Conservation (phyloP, 2,329 filamentous ascomycete species). For the Xylariaceae sp. region DNA sequence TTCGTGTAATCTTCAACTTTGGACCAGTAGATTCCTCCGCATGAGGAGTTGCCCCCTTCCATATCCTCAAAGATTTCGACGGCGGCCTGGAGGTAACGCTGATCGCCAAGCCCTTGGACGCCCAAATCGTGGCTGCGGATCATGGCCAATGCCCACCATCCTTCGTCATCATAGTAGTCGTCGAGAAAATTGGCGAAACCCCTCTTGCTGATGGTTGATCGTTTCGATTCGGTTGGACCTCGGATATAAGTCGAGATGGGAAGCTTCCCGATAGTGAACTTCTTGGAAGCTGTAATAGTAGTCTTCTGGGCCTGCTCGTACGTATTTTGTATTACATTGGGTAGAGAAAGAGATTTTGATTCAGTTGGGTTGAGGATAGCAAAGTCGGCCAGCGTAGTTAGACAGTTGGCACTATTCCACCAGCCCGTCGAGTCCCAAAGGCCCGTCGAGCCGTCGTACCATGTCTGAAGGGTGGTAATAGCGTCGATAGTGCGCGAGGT, state of each 20-base stretch:
- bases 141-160: constrained; percentile 55
- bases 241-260: constrained; percentile 21
- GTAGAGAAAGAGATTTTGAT: constrained; percentile 14
- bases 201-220: constrained; percentile 16
- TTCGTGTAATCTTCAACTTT: constrained; percentile 44
- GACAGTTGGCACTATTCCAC: constrained; percentile 55
- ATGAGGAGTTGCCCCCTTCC: constrained; percentile 37
- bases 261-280: constrained; percentile 13
- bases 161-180: constrained; percentile 53
- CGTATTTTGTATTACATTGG: constrained; percentile 24
- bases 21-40: constrained; percentile 52
- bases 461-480: constrained; percentile 36
- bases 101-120: constrained; percentile 28
- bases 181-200: constrained; percentile 43
- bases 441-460: constrained; percentile 45
- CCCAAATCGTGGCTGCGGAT: constrained; percentile 45
- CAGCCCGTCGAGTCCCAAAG: constrained; percentile 50
- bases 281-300: constrained; percentile 17
- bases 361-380: constrained; percentile 10
- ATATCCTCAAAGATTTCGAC: constrained; percentile 48
- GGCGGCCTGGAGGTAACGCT: constrained; percentile 42
- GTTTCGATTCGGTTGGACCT: constrained; percentile 15
- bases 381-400: constrained; percentile 45
- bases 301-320: constrained; percentile 24
- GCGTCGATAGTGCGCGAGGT: constrained; percentile 17